Evolutionary conservation across 441 rosid species (phyloP), one percentile per base, ranked within the genome.

Genomic region (Manihot esculenta): DNA sequence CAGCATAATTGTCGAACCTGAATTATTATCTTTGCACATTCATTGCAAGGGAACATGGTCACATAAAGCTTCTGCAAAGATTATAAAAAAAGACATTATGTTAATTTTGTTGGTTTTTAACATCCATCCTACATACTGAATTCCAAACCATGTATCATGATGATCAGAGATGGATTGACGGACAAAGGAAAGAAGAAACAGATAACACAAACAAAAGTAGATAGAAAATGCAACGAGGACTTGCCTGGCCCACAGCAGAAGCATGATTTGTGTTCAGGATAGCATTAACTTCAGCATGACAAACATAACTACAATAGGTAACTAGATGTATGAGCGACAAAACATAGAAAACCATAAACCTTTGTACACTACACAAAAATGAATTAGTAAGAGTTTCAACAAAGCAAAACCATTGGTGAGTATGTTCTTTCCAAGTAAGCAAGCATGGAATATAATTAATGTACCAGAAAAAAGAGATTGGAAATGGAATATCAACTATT

Each of bases 271-370:
- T 94, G 81, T 94, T 94, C 70, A 94, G 85, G 65, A 94, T 90
- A 72, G 97, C 97, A 84, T 92, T 94, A 68, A 92, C 94, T 86
- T 94, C 99, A 70, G 99, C 99, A 78, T 92, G 99, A 80, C 97
- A 94, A 60, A 94, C 99, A 81, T 90, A 94, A 66, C 99, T 94
- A 76, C 78, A 80, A 62, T 7, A 71, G 53, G 65, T 42, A 17
- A 69, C 41, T 47, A 38, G 44, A 67, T 18, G 61, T 20, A 51
- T 57, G 10, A 71, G 72, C 10, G 47, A 69, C 27, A 20, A 30
- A 21, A 8, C 44, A 24, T 23, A 70, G 51, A 20, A 48, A 23
- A 11, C 30, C 21, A 59, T 1, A 13, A 54, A 11, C 48, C 20
- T 18, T 0, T 57, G 24, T 20, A 56, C 10, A 15, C 0, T 18